phyloP scores from a whole-genome alignment of 139 green algal genomes.

The Picochlorum sp. region DNA sequence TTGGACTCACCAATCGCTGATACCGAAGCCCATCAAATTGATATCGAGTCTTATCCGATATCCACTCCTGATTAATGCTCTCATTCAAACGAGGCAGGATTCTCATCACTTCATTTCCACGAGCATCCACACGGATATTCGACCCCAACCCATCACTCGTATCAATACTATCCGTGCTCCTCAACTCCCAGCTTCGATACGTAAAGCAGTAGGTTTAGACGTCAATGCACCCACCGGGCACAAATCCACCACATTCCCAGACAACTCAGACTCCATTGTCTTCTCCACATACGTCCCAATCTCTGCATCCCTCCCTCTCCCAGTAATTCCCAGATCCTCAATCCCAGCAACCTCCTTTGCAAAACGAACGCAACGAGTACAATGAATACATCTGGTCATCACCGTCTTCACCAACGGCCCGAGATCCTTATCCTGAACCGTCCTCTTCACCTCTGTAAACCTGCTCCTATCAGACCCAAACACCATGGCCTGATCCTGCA shows the following conservation, averaged over 20 bases:
- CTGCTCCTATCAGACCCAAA: conserved; percentile 85
- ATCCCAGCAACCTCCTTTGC: conserved; percentile 90
- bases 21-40: conserved; percentile 92
- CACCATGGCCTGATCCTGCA: conserved; percentile 94
- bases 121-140: conserved; percentile 80
- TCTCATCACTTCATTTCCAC: conserved; percentile 89
- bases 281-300: conserved; percentile 97
- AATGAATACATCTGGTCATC: conserved; percentile 96
- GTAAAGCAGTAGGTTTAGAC: conserved; percentile 97
- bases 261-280: conserved; percentile 82
- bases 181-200: conserved; percentile 91
- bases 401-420: conserved; percentile 96
- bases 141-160: conserved; percentile 81
- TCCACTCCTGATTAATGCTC: conserved; percentile 97
- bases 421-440: conserved; percentile 94
- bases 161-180: conserved; percentile 87
- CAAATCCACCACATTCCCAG: conserved; percentile 97
- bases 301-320: conserved; percentile 76
- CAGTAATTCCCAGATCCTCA: conserved; percentile 84
- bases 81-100: conserved; percentile 92
- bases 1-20: conserved; percentile 81
- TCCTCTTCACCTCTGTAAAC: conserved; percentile 87
- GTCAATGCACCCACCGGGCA: conserved; percentile 97
- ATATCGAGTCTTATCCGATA: conserved; percentile 93
- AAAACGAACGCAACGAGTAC: conserved; percentile 94